Base-by-base conservation (phyloP, 495 filamentous ascomycete species). In the Antarctomyces pellizariae region DNA sequence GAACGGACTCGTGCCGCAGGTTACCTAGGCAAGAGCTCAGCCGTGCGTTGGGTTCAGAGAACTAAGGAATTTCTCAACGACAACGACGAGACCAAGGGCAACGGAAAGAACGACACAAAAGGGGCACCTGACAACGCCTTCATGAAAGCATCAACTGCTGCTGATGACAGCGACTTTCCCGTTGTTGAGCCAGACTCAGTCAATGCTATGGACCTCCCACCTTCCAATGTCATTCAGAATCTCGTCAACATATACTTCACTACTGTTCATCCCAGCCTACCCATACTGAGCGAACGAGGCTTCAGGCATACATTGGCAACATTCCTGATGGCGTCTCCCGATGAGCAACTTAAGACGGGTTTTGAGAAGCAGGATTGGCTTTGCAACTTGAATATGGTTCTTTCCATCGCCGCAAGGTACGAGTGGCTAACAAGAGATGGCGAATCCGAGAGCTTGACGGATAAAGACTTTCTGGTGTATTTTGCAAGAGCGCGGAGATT, bases 11-110 rank as follows among this genome's bases (percentile, higher is more conserved):
- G 49, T 33, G 44, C 48, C 2, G 63, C 54, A 8, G 62, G 66
- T 0, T 71, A 60, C 35, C 49, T 68, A 30, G 68, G 68, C 11
- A 65, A 62, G 30, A 63, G 56, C 24, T 72, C 67, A 0, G 62
- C 67, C 28, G 53, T 67, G 6, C 45, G 46, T 20, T 73, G 69
- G 69, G 47, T 69, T 3, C 59, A 63, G 29, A 52, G 47, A 12
- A 45, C 33, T 31, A 19, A 10, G 44, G 48, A 33, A 13, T 28
- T 23, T 15, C 16, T 28, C 25, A 11, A 34, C 32, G 10, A 24
- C 29, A 4, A 33, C 48, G 22, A 22, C 49, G 46, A 18, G 39
- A 29, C 13, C 39, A 29, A 26, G 28, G 39, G 7, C 28, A 25
- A 22, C 38, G 31, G 35, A 12, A 28, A 35, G 19, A 32, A 26